Evolutionary conservation across 208 protist genomes (phyloP).

Genomic region (Herpetomonas tarakana): DNA sequence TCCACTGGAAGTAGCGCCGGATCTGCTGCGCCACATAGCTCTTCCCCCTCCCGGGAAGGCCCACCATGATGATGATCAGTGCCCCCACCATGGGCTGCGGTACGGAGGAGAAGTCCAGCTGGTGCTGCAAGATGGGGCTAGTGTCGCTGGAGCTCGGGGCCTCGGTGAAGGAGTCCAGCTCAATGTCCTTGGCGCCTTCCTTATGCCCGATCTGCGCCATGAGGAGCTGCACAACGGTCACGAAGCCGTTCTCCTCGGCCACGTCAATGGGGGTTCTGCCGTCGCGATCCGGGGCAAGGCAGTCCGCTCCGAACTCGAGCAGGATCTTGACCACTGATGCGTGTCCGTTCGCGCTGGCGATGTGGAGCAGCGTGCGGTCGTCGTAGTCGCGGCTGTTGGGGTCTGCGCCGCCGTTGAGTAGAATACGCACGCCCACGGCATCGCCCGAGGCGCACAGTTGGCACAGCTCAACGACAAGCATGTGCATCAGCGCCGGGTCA

Average conservation of each 20-base stretch:
- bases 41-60: conserved; percentile 86
- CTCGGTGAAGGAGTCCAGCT: conserved; percentile 20
- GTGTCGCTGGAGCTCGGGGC: conserved; percentile 19
- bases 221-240: conserved; percentile 53
- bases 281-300: conserved; percentile 43
- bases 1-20: conserved; percentile 89
- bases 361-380: conserved; percentile 73
- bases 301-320: conserved; percentile 67
- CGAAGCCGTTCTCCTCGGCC: conserved; percentile 54
- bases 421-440: conserved; percentile 56
- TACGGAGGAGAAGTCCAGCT: conserved; percentile 68
- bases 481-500: conserved; percentile 52
- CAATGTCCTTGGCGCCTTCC: conserved; percentile 11
- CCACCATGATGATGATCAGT: conserved; percentile 91
- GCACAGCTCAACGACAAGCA: conserved; percentile 82
- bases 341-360: conserved; percentile 62
- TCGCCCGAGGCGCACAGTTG: conserved; percentile 65
- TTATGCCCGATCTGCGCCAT: conserved; percentile 13
- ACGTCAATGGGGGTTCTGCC: conserved; percentile 59
- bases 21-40: conserved; percentile 90
- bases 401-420: conserved; percentile 70
- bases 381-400: conserved; percentile 83
- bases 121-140: conserved; percentile 29
- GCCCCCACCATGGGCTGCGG: conserved; percentile 83
- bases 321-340: conserved; percentile 51